Evolutionary conservation across 345 rosid species (phyloP), one percentile per base, ranked within the genome.

Genomic region (Gossypioides kirkii): DNA sequence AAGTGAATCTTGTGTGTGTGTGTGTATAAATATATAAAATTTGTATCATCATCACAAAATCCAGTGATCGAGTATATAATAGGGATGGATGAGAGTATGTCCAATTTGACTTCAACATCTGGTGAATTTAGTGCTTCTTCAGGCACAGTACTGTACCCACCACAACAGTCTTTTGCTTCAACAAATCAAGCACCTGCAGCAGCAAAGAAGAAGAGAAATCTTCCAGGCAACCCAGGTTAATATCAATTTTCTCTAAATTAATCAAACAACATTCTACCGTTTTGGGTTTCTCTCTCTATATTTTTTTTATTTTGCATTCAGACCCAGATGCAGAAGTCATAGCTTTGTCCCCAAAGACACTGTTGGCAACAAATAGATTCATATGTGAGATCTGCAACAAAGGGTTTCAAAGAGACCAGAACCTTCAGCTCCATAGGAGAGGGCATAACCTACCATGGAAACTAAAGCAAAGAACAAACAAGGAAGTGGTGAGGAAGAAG

Each of bases 391-490:
- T 87, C 84, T 87, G 91, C 61, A 82, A 78, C 83, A 88, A 88
- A 74, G 89, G 91, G 67, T 87, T 87, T 46, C 83, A 82, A 32
- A 84, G 91, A 78, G 91, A 87, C 69, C 91, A 87, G 80, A 86
- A 88, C 72, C 89, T 88, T 32, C 92, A 88, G 77, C 92, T 88
- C 50, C 92, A 88, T 59, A 80, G 82, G 74, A 83, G 91, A 80
- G 88, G 91, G 28, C 91, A 88, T 53, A 88, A 88, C 66, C 80
- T 88, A 59, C 91, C 91, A 58, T 88, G 91, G 89, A 88, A 84
- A 69, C 76, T 88, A 50, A 88, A 86, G 84, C 89, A 83, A 77
- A 86, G 83, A 71, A 25, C 82, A 25, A 83, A 70, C 74, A 76
- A 80, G 41, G 91, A 84, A 25, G 83, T 80, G 6, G 80, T 77